A percentile compares a stretch with the other conserved stretches of the same genome.
phyloP scores from a whole-genome alignment of 2,329 filamentous ascomycete species.

The Beauveria scarabaeidicola region DNA sequence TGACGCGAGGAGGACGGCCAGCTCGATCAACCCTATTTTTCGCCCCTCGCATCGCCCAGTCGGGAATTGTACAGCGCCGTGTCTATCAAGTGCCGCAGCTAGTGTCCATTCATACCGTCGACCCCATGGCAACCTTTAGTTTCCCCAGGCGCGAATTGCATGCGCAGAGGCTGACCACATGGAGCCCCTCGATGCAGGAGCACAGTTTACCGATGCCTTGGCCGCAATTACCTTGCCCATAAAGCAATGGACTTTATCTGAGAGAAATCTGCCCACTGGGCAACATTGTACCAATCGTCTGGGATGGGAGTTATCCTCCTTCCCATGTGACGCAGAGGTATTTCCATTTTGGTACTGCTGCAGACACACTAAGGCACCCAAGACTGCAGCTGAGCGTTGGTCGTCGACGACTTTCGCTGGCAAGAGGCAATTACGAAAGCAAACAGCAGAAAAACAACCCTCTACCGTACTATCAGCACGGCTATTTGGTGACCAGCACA shows the following conservation, averaged over 20 bases:
- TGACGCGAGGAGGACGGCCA: neutral
- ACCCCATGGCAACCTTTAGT: neutral
- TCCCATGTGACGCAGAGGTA: conserved; percentile 7
- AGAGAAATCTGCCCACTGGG: neutral
- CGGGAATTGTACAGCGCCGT: neutral
- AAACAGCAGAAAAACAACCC: neutral
- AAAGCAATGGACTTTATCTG: neutral
- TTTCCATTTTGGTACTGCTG: conserved; percentile 2
- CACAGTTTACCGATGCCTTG: neutral
- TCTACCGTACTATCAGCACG: neutral
- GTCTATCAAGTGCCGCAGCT: neutral
- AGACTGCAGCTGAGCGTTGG: neutral
- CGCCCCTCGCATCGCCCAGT: neutral
- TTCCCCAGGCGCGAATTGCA: neutral
- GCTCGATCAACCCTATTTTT: neutral
- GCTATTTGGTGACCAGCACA: neutral
- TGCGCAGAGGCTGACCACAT: neutral
- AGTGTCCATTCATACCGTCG: neutral
- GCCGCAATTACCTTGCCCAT: neutral
- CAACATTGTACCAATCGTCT: neutral
- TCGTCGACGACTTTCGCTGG: neutral
- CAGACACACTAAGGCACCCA: neutral
- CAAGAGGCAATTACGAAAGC: neutral
- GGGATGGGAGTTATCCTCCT: neutral
- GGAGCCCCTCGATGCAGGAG: neutral